These are phyloP conservation scores for Zoysia pacifica DNA, from an alignment of 176 grass and related monocot species.

Conservation along the genomic window DNA sequence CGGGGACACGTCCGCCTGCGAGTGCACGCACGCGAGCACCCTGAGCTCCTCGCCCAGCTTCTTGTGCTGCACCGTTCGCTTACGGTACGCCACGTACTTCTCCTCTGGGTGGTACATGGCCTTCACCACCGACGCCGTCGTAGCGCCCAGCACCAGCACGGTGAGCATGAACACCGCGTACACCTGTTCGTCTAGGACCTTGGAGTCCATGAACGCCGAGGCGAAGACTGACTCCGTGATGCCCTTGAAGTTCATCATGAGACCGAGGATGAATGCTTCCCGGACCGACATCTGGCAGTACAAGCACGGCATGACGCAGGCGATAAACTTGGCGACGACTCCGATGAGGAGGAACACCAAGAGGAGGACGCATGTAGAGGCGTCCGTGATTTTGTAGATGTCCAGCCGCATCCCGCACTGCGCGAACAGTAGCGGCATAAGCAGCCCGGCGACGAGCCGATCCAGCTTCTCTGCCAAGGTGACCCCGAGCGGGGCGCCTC, in stretches of 20 bases:
- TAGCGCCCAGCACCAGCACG: slow-evolving; percentile 47
- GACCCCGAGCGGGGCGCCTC: slow-evolving; percentile 75
- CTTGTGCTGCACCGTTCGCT: slow-evolving; percentile 63
- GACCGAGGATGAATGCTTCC: slow-evolving; percentile 50
- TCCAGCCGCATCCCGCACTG: slow-evolving; percentile 57
- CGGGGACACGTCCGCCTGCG: slow-evolving; percentile 55
- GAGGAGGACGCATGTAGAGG: slow-evolving; percentile 35
- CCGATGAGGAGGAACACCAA: slow-evolving; percentile 51
- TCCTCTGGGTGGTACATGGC: slow-evolving; percentile 75
- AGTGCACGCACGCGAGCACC: slow-evolving; percentile 69
- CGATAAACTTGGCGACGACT: slow-evolving; percentile 50
- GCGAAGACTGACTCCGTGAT: slow-evolving; percentile 59
- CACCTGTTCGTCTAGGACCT: slow-evolving; percentile 48
- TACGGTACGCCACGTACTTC: slow-evolving; percentile 58
- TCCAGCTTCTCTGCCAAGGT: slow-evolving; percentile 67
- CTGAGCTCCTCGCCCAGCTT: slow-evolving; percentile 64
- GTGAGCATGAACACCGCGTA: slow-evolving; percentile 60
- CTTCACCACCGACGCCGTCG: slow-evolving; percentile 57
- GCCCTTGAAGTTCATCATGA: slow-evolving; percentile 90
- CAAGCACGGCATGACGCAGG: slow-evolving; percentile 47
- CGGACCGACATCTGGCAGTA: slow-evolving; percentile 53
- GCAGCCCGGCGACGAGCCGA: slow-evolving; percentile 56
- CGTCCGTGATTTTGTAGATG: slow-evolving; percentile 21
- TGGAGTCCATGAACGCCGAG: slow-evolving; percentile 36
- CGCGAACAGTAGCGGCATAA: slow-evolving; percentile 68